Base-by-base conservation (phyloP, 2,329 filamentous ascomycete species). In the Penicillium frequentans region DNA sequence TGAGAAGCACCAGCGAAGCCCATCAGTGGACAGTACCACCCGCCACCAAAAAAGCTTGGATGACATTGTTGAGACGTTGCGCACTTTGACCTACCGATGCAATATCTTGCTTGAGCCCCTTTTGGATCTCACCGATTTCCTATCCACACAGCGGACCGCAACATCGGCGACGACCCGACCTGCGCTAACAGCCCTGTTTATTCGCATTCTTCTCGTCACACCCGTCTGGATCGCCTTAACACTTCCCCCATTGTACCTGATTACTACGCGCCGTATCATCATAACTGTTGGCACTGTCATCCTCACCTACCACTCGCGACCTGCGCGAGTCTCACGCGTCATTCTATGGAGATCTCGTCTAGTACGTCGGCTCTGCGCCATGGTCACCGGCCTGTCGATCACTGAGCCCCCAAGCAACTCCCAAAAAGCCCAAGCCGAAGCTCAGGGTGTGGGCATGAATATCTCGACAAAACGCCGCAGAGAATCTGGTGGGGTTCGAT, bases 11-110 rank as follows among this genome's bases (percentile, higher is more conserved):
- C 83, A 79, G 58, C 78, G 78, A 33, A 75, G 77, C 19, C 74
- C 59, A 16, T 56, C 75, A 2, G 78, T 81, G 9, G 90, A 91
- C 66, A 85, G 83, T 7, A 86, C 83, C 59, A 88, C 87, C 43
- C 87, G 89, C 58, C 90, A 95, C 67, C 91, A 96, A 69, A 97
- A 97, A 79, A 97, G 92, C 50, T 77, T 99, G 52, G 95, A 99
- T 72, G 95, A 99, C 77, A 99, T 99, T 59, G 90, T 99, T 55
- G 93, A 98, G 66, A 96, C 91, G 0, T 78, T 99, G 45, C 91
- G 92, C 72, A 87, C 92, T 63, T 91, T 99, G 65, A 98, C 93
- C 0, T 90, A 89, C 5, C 85, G 95, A 49, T 97, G 95, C 75
- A 96, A 97, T 73, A 89, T 96, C 52, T 80, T 99, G 19, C 82